These are phyloP conservation scores for Cochlearia excelsa DNA, from an alignment of 345 rosid species.

Conservation along the genomic window DNA sequence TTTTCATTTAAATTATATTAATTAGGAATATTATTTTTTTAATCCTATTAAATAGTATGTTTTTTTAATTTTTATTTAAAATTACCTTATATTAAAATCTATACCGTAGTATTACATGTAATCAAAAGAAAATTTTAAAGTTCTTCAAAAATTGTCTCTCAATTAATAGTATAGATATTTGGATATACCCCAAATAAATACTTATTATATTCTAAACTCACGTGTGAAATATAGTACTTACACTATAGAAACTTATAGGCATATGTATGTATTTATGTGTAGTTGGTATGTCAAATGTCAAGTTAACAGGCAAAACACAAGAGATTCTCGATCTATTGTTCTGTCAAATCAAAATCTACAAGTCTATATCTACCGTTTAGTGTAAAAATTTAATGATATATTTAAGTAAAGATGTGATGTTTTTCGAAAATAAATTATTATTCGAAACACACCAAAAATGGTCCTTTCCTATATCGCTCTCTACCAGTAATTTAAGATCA, in stretches of 20 bases:
- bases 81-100: no score
- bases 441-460: constrained; percentile 28
- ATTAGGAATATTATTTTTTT: no score
- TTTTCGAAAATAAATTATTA: constrained; percentile 22
- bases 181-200: constrained; percentile 5
- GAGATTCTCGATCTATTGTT: constrained; percentile 30
- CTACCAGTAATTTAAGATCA: constrained; percentile 11
- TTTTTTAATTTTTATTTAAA: no score
- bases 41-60: no score
- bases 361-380: constrained; percentile 27
- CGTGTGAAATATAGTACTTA: constrained; percentile 20
- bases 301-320: constrained; percentile 16
- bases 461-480: constrained; percentile 28
- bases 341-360: constrained; percentile 35
- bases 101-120: no score
- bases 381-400: not conserved
- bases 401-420: constrained; percentile 26
- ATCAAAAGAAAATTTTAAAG: no score
- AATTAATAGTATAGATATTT: no score
- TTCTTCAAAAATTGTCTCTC: no score
- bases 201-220: constrained; percentile 12
- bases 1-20: no score
- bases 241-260: not conserved
- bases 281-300: constrained; percentile 22
- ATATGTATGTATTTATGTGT: not conserved